These are phyloP conservation scores for Populus euphratica DNA, from an alignment of 345 rosid genomes.

Conservation along the genomic window DNA sequence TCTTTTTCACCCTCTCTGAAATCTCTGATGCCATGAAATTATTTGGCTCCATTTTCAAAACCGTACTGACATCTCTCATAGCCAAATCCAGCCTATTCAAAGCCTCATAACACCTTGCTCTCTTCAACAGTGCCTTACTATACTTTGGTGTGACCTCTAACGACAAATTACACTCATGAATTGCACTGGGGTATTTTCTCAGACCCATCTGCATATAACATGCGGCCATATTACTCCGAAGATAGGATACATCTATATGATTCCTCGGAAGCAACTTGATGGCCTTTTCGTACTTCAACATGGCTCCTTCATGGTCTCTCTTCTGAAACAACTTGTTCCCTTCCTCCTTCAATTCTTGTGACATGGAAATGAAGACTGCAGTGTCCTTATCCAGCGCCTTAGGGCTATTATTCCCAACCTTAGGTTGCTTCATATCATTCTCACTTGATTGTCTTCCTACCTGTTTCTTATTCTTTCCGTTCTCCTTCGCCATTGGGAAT, in stretches of 20 bases:
- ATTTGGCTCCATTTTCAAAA: slow-evolving; percentile 62
- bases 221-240: slow-evolving; percentile 75
- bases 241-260: slow-evolving; percentile 60
- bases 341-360: slow-evolving; percentile 73
- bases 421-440: slow-evolving; percentile 36
- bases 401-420: slow-evolving; percentile 29
- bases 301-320: slow-evolving; percentile 69
- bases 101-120: slow-evolving; percentile 87
- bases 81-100: slow-evolving; percentile 80
- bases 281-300: slow-evolving; percentile 74
- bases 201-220: slow-evolving; percentile 89
- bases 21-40: slow-evolving; percentile 74
- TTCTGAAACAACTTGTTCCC: slow-evolving; percentile 80
- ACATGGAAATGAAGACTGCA: slow-evolving; percentile 46
- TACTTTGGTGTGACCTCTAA: slow-evolving; percentile 62
- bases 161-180: slow-evolving; percentile 73
- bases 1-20: slow-evolving; percentile 56
- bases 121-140: slow-evolving; percentile 70
- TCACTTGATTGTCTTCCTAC: slow-evolving; percentile 33
- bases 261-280: slow-evolving; percentile 68
- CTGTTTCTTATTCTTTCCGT: slow-evolving; percentile 43
- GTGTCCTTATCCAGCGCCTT: slow-evolving; percentile 47
- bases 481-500: slow-evolving; percentile 45
- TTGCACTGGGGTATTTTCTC: slow-evolving; percentile 66
- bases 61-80: slow-evolving; percentile 58